phyloP scores from a whole-genome alignment of 345 rosid genomes.

The Syzygium grande region DNA sequence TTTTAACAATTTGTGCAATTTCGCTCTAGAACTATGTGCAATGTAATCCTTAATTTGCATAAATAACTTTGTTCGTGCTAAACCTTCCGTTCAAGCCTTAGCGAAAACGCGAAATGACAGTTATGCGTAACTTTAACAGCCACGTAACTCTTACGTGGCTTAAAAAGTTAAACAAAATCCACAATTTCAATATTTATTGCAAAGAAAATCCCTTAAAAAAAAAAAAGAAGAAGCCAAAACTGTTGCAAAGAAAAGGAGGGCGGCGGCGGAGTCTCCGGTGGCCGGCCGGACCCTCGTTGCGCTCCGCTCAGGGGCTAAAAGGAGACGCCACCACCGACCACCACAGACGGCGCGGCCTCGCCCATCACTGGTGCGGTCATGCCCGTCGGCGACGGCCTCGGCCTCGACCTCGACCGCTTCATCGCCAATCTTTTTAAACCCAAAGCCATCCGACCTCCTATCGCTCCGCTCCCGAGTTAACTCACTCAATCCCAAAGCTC shows the following conservation, averaged over 20 bases:
- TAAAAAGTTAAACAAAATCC: not conserved
- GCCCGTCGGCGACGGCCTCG: not conserved
- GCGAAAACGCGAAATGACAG: not conserved
- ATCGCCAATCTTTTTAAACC: not conserved
- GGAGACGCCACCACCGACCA: not conserved
- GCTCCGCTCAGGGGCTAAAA: not conserved
- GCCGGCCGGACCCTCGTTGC: not conserved
- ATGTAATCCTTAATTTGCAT: not conserved
- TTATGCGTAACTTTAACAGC: not conserved
- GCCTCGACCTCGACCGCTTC: not conserved
- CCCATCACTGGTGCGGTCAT: not conserved
- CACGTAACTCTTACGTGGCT: not conserved
- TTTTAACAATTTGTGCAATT: not conserved
- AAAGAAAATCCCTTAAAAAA: not conserved
- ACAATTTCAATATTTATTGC: not conserved
- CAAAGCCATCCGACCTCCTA: not conserved
- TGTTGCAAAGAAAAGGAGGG: not conserved
- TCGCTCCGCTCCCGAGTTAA: not conserved
- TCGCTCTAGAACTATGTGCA: not conserved
- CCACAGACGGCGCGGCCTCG: not conserved
- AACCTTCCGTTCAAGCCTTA: not conserved
- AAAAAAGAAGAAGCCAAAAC: not conserved
- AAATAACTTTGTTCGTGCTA: not conserved
- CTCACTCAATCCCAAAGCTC: not conserved
- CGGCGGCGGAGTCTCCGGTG: not conserved